Conservation (phyloP, 2,329 filamentous ascomycete genomes). For the Tothia fuscella region DNA sequence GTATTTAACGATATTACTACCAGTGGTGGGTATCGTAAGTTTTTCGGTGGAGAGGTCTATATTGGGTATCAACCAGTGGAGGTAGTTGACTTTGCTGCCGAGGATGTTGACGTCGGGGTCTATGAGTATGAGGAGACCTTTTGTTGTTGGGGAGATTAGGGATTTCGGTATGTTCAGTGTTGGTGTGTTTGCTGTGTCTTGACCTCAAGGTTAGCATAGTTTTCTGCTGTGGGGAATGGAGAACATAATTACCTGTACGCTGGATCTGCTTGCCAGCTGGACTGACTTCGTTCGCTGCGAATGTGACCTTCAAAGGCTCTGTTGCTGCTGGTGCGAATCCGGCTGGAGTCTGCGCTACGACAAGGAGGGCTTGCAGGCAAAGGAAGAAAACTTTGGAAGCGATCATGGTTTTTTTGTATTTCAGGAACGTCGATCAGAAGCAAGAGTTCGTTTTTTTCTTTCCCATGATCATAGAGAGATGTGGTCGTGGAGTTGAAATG, state of each 20-base stretch:
- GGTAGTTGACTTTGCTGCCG: background rate
- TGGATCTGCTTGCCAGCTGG: slow-evolving; percentile 1
- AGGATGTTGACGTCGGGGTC: slow-evolving; percentile 1
- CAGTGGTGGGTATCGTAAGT: background rate
- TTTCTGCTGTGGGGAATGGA: background rate
- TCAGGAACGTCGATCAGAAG: too few species aligned
- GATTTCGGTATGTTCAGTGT: background rate
- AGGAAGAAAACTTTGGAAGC: too few species aligned
- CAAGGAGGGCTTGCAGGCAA: too few species aligned
- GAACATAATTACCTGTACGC: background rate
- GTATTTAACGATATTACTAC: background rate
- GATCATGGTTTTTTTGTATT: too few species aligned
- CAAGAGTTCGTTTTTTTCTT: too few species aligned
- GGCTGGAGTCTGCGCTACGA: background rate
- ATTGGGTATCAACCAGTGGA: slow-evolving; percentile 3
- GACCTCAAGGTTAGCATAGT: background rate
- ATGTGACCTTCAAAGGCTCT: background rate
- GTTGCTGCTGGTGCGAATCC: background rate
- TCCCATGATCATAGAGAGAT: too few species aligned
- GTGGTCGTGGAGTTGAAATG: too few species aligned
- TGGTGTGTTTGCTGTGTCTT: background rate
- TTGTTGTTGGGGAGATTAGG: background rate
- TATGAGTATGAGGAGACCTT: background rate
- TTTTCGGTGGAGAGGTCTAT: background rate
- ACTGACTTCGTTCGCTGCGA: background rate